Conservation (phyloP, 345 rosid genomes). For the Cardamine chenopodiifolia region DNA sequence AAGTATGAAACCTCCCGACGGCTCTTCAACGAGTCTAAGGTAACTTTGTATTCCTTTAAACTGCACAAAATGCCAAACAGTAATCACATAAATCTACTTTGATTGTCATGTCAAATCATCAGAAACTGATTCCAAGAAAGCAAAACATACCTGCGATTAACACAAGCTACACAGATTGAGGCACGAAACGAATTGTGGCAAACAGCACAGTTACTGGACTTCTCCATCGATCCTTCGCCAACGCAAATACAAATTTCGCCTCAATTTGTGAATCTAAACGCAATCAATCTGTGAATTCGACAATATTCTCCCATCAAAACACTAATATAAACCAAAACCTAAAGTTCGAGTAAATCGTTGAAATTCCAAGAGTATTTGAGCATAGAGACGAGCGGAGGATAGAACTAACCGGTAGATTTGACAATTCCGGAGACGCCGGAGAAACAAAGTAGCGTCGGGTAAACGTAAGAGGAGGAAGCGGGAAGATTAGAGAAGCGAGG, state of each 20-base stretch:
- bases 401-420: conserved; percentile 2
- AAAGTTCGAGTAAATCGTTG: conserved; percentile 3
- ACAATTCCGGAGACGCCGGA: conserved; percentile 3
- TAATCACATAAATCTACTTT: background rate
- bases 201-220: conserved; percentile 57
- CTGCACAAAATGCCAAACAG: conserved; percentile 45
- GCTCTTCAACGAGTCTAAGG: conserved; percentile 58
- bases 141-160: conserved; percentile 66
- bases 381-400: no score
- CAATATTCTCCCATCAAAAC: background rate
- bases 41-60: conserved; percentile 56
- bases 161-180: conserved; percentile 74
- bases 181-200: conserved; percentile 68
- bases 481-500: conserved; percentile 37
- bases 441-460: conserved; percentile 13
- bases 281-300: conserved; percentile 2
- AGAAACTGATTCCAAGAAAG: background rate
- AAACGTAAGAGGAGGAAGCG: conserved; percentile 30
- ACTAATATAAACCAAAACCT: background rate
- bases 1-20: conserved; percentile 60
- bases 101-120: background rate
- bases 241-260: background rate
- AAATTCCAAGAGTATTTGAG: background rate
- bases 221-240: conserved; percentile 49
- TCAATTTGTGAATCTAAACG: background rate